Conservation (phyloP, 169 alveolate genomes). For the Perkinsus olseni region DNA sequence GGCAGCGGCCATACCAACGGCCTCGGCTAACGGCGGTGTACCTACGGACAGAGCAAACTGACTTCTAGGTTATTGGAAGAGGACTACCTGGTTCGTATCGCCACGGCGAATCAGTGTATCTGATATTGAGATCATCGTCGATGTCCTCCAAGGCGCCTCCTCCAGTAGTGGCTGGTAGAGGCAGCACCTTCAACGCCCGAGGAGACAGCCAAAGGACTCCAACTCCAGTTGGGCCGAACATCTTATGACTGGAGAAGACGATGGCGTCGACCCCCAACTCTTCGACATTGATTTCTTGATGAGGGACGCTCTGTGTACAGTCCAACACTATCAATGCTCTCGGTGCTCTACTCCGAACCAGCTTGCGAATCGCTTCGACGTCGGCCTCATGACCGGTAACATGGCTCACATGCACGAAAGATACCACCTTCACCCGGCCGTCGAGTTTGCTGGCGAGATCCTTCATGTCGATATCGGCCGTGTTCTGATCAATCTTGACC, state of each 20-base stretch:
- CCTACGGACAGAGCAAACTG: background rate
- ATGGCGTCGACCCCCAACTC: background rate
- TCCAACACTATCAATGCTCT: background rate
- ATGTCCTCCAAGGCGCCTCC: background rate
- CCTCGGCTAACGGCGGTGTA: background rate
- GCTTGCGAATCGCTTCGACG: background rate
- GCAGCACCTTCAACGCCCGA: background rate
- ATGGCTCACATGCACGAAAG: background rate
- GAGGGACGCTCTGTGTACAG: background rate
- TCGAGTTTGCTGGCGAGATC: background rate
- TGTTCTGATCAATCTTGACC: background rate
- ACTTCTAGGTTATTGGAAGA: background rate
- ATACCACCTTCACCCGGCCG: background rate
- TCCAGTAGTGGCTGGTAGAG: background rate
- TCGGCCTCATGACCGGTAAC: background rate
- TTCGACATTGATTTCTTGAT: background rate
- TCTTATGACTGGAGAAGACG: background rate
- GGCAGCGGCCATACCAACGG: background rate
- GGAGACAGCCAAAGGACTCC: background rate
- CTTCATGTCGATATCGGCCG: background rate
- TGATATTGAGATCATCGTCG: background rate
- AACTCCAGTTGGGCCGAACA: background rate
- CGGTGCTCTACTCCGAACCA: background rate
- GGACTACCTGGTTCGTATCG: background rate
- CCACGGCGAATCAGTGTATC: background rate